phyloP scores from a whole-genome alignment of 1,284 basidiomycete genomes.

The Rhizoctonia solani region DNA sequence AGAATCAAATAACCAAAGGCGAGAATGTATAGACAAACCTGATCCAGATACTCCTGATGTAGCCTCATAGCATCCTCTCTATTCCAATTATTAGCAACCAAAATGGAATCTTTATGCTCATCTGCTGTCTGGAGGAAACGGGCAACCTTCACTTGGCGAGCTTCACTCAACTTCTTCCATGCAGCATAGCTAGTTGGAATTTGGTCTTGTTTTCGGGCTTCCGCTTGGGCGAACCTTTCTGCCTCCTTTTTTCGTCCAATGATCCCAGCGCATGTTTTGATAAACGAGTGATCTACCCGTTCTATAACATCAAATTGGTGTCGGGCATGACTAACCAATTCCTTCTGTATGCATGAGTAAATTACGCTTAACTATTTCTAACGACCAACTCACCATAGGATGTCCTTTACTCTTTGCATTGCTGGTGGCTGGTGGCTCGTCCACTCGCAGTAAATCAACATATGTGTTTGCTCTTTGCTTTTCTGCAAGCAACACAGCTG shows the following conservation, averaged over 20 bases:
- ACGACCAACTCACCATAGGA: too few species aligned
- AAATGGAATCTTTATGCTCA: conserved; percentile 13
- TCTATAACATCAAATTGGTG: conserved; percentile 6
- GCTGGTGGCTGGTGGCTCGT: not conserved
- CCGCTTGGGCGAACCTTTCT: not conserved
- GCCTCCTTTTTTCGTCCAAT: not conserved
- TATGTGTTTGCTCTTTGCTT: conserved; percentile 6
- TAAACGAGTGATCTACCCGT: conserved; percentile 9
- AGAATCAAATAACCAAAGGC: too few species aligned
- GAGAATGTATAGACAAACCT: not conserved
- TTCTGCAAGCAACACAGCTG: not conserved
- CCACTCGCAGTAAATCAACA: not conserved
- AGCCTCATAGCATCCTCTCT: conserved; percentile 25
- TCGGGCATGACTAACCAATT: not conserved
- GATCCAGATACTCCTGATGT: conserved; percentile 8
- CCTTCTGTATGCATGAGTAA: too few species aligned
- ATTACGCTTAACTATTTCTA: too few species aligned
- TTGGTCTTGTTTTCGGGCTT: conserved; percentile 21
- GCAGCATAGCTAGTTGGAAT: not conserved
- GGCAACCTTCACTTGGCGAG: conserved; percentile 6
- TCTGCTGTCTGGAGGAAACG: conserved; percentile 23
- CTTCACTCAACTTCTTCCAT: conserved; percentile 19
- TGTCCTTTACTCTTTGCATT: not conserved
- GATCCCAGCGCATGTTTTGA: conserved; percentile 3
- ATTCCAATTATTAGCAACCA: not conserved